Conservation (phyloP, 345 rosid species). For the Punica granatum region DNA sequence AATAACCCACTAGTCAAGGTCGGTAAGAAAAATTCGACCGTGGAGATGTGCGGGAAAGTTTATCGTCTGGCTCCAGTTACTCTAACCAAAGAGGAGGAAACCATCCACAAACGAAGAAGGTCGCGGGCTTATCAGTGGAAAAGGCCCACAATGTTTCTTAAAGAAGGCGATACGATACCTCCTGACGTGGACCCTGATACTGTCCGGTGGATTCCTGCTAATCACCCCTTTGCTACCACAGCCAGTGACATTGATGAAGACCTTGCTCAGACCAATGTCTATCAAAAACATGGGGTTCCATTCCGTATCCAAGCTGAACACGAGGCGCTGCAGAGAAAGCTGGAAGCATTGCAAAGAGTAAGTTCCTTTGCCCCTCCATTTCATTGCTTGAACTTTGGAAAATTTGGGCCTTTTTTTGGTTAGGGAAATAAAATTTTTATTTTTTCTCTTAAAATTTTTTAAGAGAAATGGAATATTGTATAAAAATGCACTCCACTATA, state of each 20-base stretch:
- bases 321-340: constrained; percentile 80
- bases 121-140: constrained; percentile 98
- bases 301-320: constrained; percentile 90
- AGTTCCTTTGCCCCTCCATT: constrained; percentile 5
- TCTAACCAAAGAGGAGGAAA: constrained; percentile 67
- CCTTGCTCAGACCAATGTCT: constrained; percentile 85
- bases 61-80: constrained; percentile 79
- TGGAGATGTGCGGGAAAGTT: constrained; percentile 95
- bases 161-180: constrained; percentile 87
- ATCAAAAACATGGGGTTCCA: constrained; percentile 90
- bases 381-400: not conserved
- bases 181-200: constrained; percentile 90
- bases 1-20: constrained; percentile 82
- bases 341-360: constrained; percentile 74
- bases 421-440: not conserved
- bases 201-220: constrained; percentile 95
- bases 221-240: constrained; percentile 95
- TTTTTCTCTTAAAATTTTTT: too few species aligned
- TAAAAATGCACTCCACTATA: too few species aligned
- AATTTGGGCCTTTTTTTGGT: not conserved
- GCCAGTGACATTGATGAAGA: constrained; percentile 78
- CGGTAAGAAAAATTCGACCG: constrained; percentile 63
- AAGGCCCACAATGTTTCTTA: constrained; percentile 75
- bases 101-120: constrained; percentile 79
- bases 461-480: too few species aligned